Conservation (phyloP, 78 protist genomes). For the Abeoforma whisleri region DNA sequence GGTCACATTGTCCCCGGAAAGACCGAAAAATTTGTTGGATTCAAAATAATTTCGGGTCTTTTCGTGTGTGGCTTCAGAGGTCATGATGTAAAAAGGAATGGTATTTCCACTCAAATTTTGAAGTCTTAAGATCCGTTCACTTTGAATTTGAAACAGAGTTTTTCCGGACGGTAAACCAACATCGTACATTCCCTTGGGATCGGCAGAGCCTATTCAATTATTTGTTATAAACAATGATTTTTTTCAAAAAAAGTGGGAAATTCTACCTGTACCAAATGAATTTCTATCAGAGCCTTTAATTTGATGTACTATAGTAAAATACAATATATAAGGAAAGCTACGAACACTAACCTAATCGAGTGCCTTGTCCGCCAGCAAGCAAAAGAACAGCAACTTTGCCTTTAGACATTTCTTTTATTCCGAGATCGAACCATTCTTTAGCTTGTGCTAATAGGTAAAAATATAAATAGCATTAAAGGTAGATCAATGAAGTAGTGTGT, state of each 20-base stretch:
- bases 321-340: too few relatives aligned
- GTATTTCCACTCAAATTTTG: slow-evolving; percentile 36
- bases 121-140: slow-evolving; percentile 67
- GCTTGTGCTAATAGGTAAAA: too few relatives aligned
- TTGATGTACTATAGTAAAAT: too few relatives aligned
- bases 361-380: slow-evolving; percentile 89
- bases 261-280: too few relatives aligned
- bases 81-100: slow-evolving; percentile 74
- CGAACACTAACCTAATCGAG: too few relatives aligned
- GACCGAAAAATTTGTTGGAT: slow-evolving; percentile 67
- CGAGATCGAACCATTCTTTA: not conserved
- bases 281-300: too few relatives aligned
- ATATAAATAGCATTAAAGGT: too few relatives aligned
- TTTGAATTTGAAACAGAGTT: slow-evolving; percentile 84
- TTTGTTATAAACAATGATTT: too few relatives aligned
- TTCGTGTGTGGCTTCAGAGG: slow-evolving; percentile 66
- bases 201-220: slow-evolving; percentile 74
- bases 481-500: too few relatives aligned
- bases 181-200: slow-evolving; percentile 87
- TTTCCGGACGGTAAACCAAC: slow-evolving; percentile 79
- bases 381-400: slow-evolving; percentile 61
- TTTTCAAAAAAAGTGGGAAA: too few relatives aligned
- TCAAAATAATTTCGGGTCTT: slow-evolving; percentile 66
- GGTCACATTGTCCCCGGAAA: slow-evolving; percentile 51
- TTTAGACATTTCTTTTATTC: not conserved